Conservation (phyloP, 345 rosid genomes). For the Mercurialis annua region DNA sequence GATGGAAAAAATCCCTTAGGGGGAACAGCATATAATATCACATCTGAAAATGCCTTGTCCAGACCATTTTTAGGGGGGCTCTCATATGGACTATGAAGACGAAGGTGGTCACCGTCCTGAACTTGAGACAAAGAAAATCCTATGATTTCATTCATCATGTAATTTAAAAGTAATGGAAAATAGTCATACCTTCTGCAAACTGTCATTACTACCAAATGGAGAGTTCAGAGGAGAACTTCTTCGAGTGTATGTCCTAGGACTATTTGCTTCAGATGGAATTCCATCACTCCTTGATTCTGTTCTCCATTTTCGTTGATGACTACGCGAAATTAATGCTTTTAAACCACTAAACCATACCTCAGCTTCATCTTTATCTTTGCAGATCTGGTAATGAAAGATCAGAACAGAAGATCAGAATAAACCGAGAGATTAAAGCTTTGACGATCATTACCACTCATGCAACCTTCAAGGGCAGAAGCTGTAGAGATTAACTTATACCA, state of each 20-base stretch:
- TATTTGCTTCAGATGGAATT: slow-evolving; percentile 67
- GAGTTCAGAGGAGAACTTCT: slow-evolving; percentile 88
- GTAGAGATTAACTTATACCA: slow-evolving; percentile 9
- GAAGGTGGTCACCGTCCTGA: slow-evolving; percentile 80
- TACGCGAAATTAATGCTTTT: slow-evolving; percentile 64
- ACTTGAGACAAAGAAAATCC: slow-evolving; percentile 18
- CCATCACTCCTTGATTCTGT: slow-evolving; percentile 76
- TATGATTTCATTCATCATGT: slow-evolving; percentile 1
- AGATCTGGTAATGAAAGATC: slow-evolving; percentile 41
- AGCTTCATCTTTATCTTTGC: slow-evolving; percentile 85
- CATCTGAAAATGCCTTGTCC: slow-evolving; percentile 86
- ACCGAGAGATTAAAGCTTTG: background rate
- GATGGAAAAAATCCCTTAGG: slow-evolving; percentile 79
- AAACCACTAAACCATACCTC: slow-evolving; percentile 86
- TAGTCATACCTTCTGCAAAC: slow-evolving; percentile 70
- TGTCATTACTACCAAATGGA: slow-evolving; percentile 84
- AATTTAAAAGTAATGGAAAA: slow-evolving; percentile 9
- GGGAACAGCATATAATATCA: slow-evolving; percentile 69
- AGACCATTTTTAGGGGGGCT: slow-evolving; percentile 94
- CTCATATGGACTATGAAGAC: slow-evolving; percentile 84
- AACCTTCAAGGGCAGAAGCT: background rate
- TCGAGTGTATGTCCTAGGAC: slow-evolving; percentile 86
- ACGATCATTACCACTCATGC: background rate
- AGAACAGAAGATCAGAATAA: slow-evolving; percentile 12
- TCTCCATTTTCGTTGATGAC: slow-evolving; percentile 59